Evolutionary conservation across 2,329 filamentous ascomycete species (phyloP).

Genomic region (Epichloe uncinata): DNA sequence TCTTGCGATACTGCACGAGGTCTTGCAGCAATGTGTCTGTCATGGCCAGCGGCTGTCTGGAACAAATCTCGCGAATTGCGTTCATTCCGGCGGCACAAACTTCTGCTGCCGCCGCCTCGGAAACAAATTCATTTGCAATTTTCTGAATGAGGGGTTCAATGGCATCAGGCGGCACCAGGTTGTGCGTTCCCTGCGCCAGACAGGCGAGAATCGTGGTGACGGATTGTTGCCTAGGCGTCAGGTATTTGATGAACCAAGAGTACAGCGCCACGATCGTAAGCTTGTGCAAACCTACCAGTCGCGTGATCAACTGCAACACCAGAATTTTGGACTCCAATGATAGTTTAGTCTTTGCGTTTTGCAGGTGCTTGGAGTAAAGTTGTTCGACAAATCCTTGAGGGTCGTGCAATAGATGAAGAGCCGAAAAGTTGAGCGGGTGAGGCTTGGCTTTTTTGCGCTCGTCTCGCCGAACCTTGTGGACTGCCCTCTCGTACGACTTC

Average conservation of each 20-base stretch:
- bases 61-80: conserved; percentile 87
- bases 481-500: conserved; percentile 65
- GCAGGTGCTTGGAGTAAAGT: conserved; percentile 82
- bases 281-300: conserved; percentile 85
- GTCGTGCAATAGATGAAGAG: conserved; percentile 84
- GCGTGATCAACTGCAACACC: conserved; percentile 81
- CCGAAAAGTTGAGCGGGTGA: conserved; percentile 88
- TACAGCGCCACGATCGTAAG: conserved; percentile 82
- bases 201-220: conserved; percentile 91
- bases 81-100: conserved; percentile 88
- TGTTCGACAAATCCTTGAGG: conserved; percentile 87
- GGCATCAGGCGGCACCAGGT: conserved; percentile 80
- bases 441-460: conserved; percentile 82
- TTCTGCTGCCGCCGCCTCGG: conserved; percentile 80
- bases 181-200: conserved; percentile 82
- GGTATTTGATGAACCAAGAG: conserved; percentile 89
- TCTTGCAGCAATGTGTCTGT: conserved; percentile 91
- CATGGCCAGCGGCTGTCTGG: conserved; percentile 89
- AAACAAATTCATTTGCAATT: conserved; percentile 97
- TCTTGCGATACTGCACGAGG: conserved; percentile 88
- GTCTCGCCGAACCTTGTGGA: conserved; percentile 66
- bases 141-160: conserved; percentile 85
- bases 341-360: conserved; percentile 73
- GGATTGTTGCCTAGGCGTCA: conserved; percentile 75
- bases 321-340: conserved; percentile 78